Base-by-base conservation (phyloP, 441 rosid genomes). In the Gossypium aridum region DNA sequence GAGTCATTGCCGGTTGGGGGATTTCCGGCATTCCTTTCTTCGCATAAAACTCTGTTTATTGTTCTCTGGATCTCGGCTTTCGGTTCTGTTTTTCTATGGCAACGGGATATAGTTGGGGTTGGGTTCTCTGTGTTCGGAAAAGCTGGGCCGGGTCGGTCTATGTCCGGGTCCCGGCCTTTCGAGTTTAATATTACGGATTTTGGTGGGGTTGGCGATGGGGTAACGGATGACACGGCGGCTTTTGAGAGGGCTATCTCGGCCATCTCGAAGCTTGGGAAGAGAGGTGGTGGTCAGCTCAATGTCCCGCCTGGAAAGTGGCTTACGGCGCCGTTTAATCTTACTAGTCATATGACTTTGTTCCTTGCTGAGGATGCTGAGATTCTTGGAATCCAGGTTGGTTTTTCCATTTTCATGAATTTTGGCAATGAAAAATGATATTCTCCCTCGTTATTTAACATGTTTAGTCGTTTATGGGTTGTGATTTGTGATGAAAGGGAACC, bases 251-350 rank as follows among this genome's bases (percentile, higher is more conserved):
- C 97, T 10, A 75, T 96, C 71, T 63, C 23, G 60, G 88, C 88
- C 6, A 93, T 96, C 76, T 89, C 97, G 53, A 90, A 91, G 91
- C 83, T 91, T 14, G 86, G 76, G 67, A 83, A 75, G 80, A 81
- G 75, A 54, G 98, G 97, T 5, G 96, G 96, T 1, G 97, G 90
- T 7, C 97, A 90, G 91, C 89, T 96, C 49, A 92, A 92, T 81
- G 96, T 96, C 75, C 93, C 92, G 20, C 88, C 96, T 0, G 97
- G 98, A 37, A 85, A 79, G 70, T 96, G 99, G 99, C 88, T 96
- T 0, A 92, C 99, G 64, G 97, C 94, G 19, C 99, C 99, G 67
- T 96, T 96, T 84, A 96, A 96, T 83, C 92, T 93, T 60, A 92
- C 98, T 5, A 96, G 99, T 74, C 92, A 91, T 64, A 87, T 96